These are phyloP conservation scores for Ogataea nonfermentans DNA, from an alignment of 805 yeast species.

Conservation along the genomic window DNA sequence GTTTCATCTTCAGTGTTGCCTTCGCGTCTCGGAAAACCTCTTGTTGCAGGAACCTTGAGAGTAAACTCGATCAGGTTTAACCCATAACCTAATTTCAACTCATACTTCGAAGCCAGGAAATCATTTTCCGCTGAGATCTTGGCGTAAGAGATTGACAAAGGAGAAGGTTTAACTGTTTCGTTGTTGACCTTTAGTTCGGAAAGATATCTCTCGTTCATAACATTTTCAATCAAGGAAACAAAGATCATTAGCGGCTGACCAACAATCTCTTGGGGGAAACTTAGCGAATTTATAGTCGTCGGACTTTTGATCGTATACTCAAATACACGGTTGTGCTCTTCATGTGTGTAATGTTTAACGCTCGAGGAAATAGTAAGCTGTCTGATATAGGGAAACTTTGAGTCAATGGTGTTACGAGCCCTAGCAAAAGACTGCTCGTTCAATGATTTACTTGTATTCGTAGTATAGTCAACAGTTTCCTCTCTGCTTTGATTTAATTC, in stretches of 20 bases:
- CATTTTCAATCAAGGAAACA: conserved; percentile 41
- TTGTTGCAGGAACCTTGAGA: conserved; percentile 25
- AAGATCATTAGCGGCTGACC: conserved; percentile 44
- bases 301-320: conserved; percentile 36
- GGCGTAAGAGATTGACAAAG: conserved; percentile 38
- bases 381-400: conserved; percentile 31
- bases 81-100: conserved; percentile 46
- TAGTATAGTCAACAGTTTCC: background rate
- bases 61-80: conserved; percentile 44
- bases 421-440: background rate
- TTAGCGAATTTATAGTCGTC: conserved; percentile 39
- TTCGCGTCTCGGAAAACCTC: conserved; percentile 1
- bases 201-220: conserved; percentile 38
- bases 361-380: conserved; percentile 38
- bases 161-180: conserved; percentile 43
- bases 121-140: conserved; percentile 21
- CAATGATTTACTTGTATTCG: conserved; percentile 7
- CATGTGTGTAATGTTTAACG: conserved; percentile 24
- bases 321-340: conserved; percentile 23
- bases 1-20: conserved; percentile 11
- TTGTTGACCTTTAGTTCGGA: conserved; percentile 42
- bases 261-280: conserved; percentile 45
- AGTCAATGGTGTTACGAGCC: background rate
- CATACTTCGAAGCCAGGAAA: conserved; percentile 39
- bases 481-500: conserved; percentile 1